Evolutionary conservation across 1,139 yeast species (phyloP).

Genomic region (Williopsis jadinii): DNA sequence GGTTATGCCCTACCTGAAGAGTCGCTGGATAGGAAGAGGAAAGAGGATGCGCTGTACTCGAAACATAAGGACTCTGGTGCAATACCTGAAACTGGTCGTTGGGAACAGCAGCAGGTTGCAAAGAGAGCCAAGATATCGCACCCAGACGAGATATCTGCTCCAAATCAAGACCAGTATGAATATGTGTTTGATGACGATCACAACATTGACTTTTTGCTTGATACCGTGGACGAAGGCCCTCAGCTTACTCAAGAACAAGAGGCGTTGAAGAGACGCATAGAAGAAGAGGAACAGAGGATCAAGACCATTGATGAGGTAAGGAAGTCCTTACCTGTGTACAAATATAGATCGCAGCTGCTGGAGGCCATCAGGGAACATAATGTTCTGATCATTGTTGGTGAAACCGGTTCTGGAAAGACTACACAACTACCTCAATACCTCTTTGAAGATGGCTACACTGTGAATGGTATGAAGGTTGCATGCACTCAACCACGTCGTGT

Average conservation of each 20-base stretch:
- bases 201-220: conserved; percentile 57
- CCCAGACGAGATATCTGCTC: conserved; percentile 40
- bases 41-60: conserved; percentile 28
- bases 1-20: conserved; percentile 53
- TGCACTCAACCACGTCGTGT: conserved; percentile 96
- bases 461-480: conserved; percentile 51
- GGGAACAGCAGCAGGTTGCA: conserved; percentile 65
- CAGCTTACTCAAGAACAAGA: conserved; percentile 24
- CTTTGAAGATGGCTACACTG: conserved; percentile 72
- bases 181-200: conserved; percentile 81
- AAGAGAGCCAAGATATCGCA: conserved; percentile 25
- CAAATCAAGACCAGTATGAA: conserved; percentile 54
- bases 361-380: conserved; percentile 58
- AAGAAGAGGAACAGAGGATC: conserved; percentile 36
- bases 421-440: conserved; percentile 91
- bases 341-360: conserved; percentile 56
- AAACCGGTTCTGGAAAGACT: conserved; percentile 96
- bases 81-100: conserved; percentile 37
- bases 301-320: conserved; percentile 37
- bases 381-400: conserved; percentile 86
- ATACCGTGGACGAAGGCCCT: conserved; percentile 31
- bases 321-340: conserved; percentile 69
- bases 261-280: conserved; percentile 27
- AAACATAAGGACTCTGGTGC: conserved; percentile 20
- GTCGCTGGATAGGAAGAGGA: conserved; percentile 41